Evolutionary conservation across 257 asterid genomes (phyloP), one percentile per base, ranked within the genome.

Genomic region (Echium plantagineum): DNA sequence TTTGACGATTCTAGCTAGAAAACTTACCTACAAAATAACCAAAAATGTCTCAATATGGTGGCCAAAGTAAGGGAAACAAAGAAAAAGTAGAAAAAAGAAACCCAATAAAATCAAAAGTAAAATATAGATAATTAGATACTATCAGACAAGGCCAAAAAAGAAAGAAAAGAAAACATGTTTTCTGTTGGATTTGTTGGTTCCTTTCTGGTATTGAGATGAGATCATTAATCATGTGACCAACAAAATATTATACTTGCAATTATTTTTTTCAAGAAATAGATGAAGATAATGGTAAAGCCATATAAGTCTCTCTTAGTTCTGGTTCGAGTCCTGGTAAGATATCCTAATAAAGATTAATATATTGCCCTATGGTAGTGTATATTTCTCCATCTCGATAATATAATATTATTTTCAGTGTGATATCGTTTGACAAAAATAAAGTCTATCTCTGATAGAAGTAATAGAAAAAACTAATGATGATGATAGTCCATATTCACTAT

Each of bases 401-500:
- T n/a, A n/a, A n/a, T n/a, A n/a, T n/a, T n/a, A n/a, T n/a, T n/a
- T n/a, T n/a, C n/a, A n/a, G n/a, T n/a, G n/a, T n/a, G n/a, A n/a
- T n/a, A n/a, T n/a, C n/a, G n/a, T n/a, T n/a, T n/a, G n/a, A n/a
- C n/a, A n/a, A n/a, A n/a, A n/a, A n/a, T n/a, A n/a, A n/a, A n/a
- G n/a, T n/a, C n/a, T n/a, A n/a, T n/a, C n/a, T n/a, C n/a, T 6
- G 5, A 7, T 16, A 51, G 20, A 20, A 52, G 19, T 22, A 17
- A 52, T 20, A n/a, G 22, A 52, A 52, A 22, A 78, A 81, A 78
- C 75, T 69, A 77, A 74, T 82, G 80, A 85, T 88, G 77, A 85
- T 81, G 84, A 75, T 77, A 66, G 71, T 64, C 69, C 69, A 67
- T 69, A 82, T 62, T 72, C 78, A 61, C 57, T 64, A 66, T 64